Base-by-base conservation (phyloP, 306 rosid species). In the Vachellia collinsii region DNA sequence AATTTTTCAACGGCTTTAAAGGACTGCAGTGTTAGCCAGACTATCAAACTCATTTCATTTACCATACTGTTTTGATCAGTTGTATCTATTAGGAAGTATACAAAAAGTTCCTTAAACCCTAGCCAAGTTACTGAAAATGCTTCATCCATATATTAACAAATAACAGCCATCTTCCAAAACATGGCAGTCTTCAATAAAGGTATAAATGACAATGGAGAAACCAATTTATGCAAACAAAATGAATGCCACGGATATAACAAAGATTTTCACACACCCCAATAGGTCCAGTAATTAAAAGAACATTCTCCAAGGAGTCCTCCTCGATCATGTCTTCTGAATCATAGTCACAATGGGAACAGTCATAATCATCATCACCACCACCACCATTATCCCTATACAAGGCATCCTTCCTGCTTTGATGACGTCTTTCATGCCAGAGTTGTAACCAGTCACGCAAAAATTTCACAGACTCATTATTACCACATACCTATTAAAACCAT, bases 261-360 rank as follows among this genome's bases (percentile, higher is more conserved):
- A 56, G 48, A 68, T 50, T 67, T 84, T 47, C 44, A 80, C 84
- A 11, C 87, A 95, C 99, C 91, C 99, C 98, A 66, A 78, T 76
- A 76, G 97, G 97, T 65, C 99, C 99, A 0, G 99, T 90, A 85
- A 93, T 80, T 75, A 93, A 80, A 75, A 95, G 96, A 83, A 93
- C 91, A 44, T 90, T 93, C 86, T 80, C 88, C 65, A 86, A 78
- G 79, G 75, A 72, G 56, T 71, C 90, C 78, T 84, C 87, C 77
- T 83, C 87, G 4, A 79, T 65, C 50, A 74, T 54, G 68, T 84
- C 81, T 59, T 90, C 89, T 63, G 80, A 79, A 78, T 80, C 91
- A 86, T 83, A 79, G 81, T 81, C 93, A 74, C 77, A 61, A 69
- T 68, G 87, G 79, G 93, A 75, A 79, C 83, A 83, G 73, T 63